Evolutionary conservation across 768 basidiomycete genomes (phyloP).

Genomic region (Multifurca ochricompacta): DNA sequence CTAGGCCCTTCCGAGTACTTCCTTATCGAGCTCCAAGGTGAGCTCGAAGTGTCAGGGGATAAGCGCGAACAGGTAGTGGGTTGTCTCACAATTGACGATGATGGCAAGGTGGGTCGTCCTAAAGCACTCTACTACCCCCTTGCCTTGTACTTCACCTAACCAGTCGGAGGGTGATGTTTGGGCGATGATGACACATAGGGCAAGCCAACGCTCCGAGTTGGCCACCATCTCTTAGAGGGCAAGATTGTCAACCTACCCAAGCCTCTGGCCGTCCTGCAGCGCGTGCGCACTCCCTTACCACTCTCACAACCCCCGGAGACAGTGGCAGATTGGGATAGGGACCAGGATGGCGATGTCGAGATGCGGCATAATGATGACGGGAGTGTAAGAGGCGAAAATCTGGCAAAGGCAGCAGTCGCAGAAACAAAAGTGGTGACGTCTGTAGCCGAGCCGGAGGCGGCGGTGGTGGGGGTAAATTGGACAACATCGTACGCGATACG

Average conservation of each 20-base stretch:
- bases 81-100: conserved; percentile 56
- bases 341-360: conserved; percentile 12
- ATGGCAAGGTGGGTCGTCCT: conserved; percentile 37
- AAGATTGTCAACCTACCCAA: conserved; percentile 68
- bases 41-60: conserved; percentile 63
- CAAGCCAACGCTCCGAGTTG: conserved; percentile 73
- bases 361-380: conserved; percentile 23
- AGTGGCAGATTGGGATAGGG: not conserved
- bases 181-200: conserved; percentile 35
- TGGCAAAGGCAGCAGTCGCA: not conserved
- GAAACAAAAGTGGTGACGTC: no score
- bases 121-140: not conserved
- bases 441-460: conserved; percentile 15
- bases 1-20: conserved; percentile 76
- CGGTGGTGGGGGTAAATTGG: no score
- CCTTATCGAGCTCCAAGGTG: conserved; percentile 83
- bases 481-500: conserved; percentile 33
- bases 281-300: conserved; percentile 24
- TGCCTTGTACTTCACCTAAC: not conserved
- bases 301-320: not conserved
- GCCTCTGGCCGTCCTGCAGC: conserved; percentile 71
- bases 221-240: conserved; percentile 88
- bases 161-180: not conserved
- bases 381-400: not conserved
- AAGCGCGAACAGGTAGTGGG: conserved; percentile 71